phyloP scores from a whole-genome alignment of 768 basidiomycete species.

The Cubamyces sp. region DNA sequence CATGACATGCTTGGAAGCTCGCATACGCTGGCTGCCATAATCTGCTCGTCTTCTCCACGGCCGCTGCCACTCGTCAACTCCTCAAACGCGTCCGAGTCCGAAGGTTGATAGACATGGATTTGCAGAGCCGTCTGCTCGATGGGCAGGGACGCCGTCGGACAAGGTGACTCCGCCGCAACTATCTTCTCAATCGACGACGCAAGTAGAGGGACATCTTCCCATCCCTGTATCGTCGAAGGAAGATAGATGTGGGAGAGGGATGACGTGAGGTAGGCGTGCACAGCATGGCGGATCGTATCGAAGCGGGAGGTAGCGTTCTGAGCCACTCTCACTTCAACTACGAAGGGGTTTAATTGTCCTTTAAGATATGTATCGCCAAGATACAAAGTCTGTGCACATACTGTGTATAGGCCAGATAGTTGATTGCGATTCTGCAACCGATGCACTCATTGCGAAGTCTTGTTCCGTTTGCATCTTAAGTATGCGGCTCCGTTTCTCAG shows the following conservation, averaged over 20 bases:
- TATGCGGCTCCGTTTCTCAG: neutral
- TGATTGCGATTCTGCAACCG: slow-evolving; percentile 7
- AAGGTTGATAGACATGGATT: slow-evolving; percentile 88
- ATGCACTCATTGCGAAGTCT: slow-evolving; percentile 34
- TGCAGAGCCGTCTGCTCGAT: slow-evolving; percentile 66
- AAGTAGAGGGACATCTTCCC: slow-evolving; percentile 77
- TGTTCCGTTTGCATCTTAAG: slow-evolving; percentile 26
- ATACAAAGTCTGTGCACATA: slow-evolving; percentile 33
- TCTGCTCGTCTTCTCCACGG: slow-evolving; percentile 66
- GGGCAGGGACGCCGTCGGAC: slow-evolving; percentile 51
- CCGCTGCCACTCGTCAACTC: slow-evolving; percentile 65
- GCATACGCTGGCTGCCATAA: slow-evolving; percentile 88
- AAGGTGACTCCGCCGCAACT: slow-evolving; percentile 69
- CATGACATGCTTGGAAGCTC: slow-evolving; percentile 82
- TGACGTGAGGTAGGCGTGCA: slow-evolving; percentile 55
- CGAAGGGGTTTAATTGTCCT: slow-evolving; percentile 32
- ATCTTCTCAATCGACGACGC: slow-evolving; percentile 78
- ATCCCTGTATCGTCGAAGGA: slow-evolving; percentile 74
- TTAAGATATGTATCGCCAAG: neutral
- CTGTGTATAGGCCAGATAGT: slow-evolving; percentile 70
- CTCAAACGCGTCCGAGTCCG: slow-evolving; percentile 65
- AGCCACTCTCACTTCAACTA: slow-evolving; percentile 81
- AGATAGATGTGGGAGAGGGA: slow-evolving; percentile 71
- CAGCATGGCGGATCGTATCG: slow-evolving; percentile 70
- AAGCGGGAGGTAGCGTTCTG: slow-evolving; percentile 70